Conservation (phyloP, 768 basidiomycete genomes). For the Pulveroboletus frians region DNA sequence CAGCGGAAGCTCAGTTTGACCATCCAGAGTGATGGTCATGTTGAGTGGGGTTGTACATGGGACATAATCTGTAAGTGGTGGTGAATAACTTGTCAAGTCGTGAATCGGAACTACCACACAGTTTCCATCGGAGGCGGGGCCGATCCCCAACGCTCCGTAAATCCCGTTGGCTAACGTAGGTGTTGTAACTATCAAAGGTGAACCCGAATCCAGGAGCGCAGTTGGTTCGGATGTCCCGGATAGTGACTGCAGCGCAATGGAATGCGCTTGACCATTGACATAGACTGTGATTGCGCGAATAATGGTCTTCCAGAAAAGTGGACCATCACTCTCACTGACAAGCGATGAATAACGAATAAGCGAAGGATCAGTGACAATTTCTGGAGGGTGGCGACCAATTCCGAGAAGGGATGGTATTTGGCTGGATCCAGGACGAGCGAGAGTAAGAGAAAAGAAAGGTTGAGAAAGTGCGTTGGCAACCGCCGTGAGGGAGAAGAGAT, state of each 20-base stretch:
- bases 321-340: slow-evolving; percentile 37
- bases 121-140: slow-evolving; percentile 53
- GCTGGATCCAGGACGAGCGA: slow-evolving; percentile 61
- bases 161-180: slow-evolving; percentile 63
- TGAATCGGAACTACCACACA: slow-evolving; percentile 41
- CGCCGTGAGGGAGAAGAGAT: slow-evolving; percentile 67
- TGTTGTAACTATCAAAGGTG: slow-evolving; percentile 62
- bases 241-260: slow-evolving; percentile 40
- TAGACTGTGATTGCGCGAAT: slow-evolving; percentile 60
- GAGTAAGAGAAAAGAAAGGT: slow-evolving; percentile 62
- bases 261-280: slow-evolving; percentile 37
- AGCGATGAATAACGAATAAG: slow-evolving; percentile 46
- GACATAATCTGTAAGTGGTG: slow-evolving; percentile 53
- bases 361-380: slow-evolving; percentile 48
- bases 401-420: slow-evolving; percentile 56
- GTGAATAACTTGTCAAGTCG: not conserved
- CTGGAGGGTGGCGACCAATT: slow-evolving; percentile 61
- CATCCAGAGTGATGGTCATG: slow-evolving; percentile 61
- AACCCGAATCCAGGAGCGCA: slow-evolving; percentile 71
- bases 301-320: slow-evolving; percentile 58
- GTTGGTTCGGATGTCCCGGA: slow-evolving; percentile 45
- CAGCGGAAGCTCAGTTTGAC: slow-evolving; percentile 50
- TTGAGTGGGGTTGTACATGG: slow-evolving; percentile 70
- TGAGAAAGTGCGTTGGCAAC: slow-evolving; percentile 44
- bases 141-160: slow-evolving; percentile 67